Evolutionary conservation across 495 filamentous ascomycete genomes (phyloP), one percentile per base, ranked within the genome.

Genomic region (Ramalina intermedia): DNA sequence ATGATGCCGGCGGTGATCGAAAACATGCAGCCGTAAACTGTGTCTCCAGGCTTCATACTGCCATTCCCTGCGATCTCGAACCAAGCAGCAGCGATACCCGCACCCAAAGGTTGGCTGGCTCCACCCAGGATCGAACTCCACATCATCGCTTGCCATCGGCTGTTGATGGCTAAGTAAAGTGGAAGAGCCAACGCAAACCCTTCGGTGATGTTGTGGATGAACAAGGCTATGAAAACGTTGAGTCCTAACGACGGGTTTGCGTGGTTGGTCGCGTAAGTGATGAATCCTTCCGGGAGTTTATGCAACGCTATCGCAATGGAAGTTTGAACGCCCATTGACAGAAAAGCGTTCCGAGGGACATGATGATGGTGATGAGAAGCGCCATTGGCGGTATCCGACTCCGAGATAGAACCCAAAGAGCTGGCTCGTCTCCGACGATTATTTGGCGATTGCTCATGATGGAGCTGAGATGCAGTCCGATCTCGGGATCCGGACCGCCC

Each of bases 261-360:
- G 53, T 98, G 93, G 64, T 96, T 98, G 12, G 91, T 96, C 8
- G 91, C 90, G 63, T 91, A 98, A 26, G 93, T 98, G 49, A 98
- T 96, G 66, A 98, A 96, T 24, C 91, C 91, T 65, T 98, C 91
- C 4, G 93, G 91, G 17, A 96, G 81, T 61, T 98, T 98, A 68
- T 98, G 91, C 1, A 98, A 68, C 8, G 91, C 87, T 58, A 98
- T 96, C 39, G 91, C 93, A 43, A 94, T 78, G 8, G 84, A 85
- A 0, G 90, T 96, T 63, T 96, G 91, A 5, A 96, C 73, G 13
- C 90, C 87, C 48, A 96, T 90, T 41, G 84, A 84, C 41, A 96
- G 71, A 61, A 94, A 96, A 20, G 85, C 85, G 64, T 98, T 98
- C 45, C 84, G 79, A 0, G 89, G 85, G n/a, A 96, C 91, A 57